These are phyloP conservation scores for Castanea crenata DNA, from an alignment of 306 rosid genomes.

Conservation along the genomic window DNA sequence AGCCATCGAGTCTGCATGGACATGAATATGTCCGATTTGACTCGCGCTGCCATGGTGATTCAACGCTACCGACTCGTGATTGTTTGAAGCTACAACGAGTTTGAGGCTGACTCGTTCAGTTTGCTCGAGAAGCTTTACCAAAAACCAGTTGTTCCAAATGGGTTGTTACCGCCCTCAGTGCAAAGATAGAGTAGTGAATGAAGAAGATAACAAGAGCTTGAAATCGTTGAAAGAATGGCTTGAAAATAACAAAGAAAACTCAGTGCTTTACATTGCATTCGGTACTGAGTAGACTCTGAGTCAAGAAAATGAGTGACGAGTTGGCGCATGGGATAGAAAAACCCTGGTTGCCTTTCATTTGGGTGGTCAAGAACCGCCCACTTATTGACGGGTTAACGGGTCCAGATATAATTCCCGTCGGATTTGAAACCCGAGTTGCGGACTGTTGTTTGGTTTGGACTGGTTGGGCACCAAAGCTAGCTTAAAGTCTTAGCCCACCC, in stretches of 20 bases:
- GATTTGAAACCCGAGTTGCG: constrained; percentile 37
- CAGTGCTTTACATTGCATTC: constrained; percentile 37
- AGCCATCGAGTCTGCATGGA: constrained; percentile 23
- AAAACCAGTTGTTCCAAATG: constrained; percentile 33
- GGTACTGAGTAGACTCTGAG: constrained; percentile 39
- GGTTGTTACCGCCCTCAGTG: constrained; percentile 27
- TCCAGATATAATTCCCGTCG: constrained; percentile 22
- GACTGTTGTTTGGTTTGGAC: constrained; percentile 22
- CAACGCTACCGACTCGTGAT: constrained; percentile 9
- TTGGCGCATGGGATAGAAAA: constrained; percentile 40
- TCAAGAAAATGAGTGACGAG: constrained; percentile 28
- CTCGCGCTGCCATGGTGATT: not conserved
- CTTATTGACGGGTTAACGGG: not conserved
- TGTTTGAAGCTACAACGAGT: constrained; percentile 29
- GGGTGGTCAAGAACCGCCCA: constrained; percentile 30
- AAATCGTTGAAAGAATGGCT: constrained; percentile 25
- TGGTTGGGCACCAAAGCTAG: constrained; percentile 46
- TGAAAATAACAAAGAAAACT: constrained; percentile 22
- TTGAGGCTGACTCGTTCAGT: constrained; percentile 44
- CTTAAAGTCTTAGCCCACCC: constrained; percentile 34
- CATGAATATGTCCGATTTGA: not conserved
- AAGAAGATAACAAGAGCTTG: not conserved
- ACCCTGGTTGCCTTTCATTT: constrained; percentile 35
- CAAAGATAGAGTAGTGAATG: not conserved
- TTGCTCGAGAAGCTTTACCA: constrained; percentile 26